Percentiles rank a stretch among this genome's conserved stretches.
Evolutionary conservation across 108 stramenopile species (phyloP).

Genomic region (Cylindrotheca closterium): DNA sequence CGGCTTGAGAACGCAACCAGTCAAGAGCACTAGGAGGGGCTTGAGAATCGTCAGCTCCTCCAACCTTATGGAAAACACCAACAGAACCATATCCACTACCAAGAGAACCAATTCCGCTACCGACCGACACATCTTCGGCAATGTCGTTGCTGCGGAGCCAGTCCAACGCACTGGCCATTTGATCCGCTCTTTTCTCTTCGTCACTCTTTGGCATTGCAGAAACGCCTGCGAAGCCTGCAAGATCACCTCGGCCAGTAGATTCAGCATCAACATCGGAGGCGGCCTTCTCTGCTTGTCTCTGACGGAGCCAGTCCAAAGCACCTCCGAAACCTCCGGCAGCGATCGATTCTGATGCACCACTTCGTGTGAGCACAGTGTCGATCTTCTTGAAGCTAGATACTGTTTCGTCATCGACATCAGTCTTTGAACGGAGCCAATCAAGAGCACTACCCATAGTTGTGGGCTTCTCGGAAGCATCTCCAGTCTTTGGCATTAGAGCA

Average conservation of each 20-base stretch:
- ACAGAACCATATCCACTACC: conserved; percentile 22
- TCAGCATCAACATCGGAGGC: conserved; percentile 11
- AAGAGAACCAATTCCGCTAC: conserved; percentile 17
- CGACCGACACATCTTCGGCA: conserved; percentile 9
- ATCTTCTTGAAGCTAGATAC: conserved; percentile 31
- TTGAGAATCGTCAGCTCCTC: not conserved
- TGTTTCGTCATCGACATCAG: conserved; percentile 41
- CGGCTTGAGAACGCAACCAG: conserved; percentile 30
- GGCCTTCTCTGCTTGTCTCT: conserved; percentile 28
- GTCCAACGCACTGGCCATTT: conserved; percentile 43
- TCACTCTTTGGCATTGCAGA: conserved; percentile 16
- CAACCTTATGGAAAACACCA: conserved; percentile 12
- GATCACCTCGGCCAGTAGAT: conserved; percentile 4
- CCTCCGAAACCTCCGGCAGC: conserved; percentile 26
- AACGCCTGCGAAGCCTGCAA: conserved; percentile 4
- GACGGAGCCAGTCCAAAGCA: conserved; percentile 29
- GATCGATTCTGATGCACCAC: conserved; percentile 15
- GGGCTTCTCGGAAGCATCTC: conserved; percentile 9
- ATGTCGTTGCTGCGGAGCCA: conserved; percentile 34
- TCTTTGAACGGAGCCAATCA: conserved; percentile 33
- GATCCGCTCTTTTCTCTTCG: conserved; percentile 34
- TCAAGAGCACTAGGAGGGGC: conserved; percentile 30
- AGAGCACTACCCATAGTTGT: conserved; percentile 25
- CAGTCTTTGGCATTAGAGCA: conserved; percentile 34
- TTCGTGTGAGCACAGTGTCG: conserved; percentile 22